Evolutionary conservation across 208 protist species (phyloP).

Genomic region (Leishmania martiniquensis): DNA sequence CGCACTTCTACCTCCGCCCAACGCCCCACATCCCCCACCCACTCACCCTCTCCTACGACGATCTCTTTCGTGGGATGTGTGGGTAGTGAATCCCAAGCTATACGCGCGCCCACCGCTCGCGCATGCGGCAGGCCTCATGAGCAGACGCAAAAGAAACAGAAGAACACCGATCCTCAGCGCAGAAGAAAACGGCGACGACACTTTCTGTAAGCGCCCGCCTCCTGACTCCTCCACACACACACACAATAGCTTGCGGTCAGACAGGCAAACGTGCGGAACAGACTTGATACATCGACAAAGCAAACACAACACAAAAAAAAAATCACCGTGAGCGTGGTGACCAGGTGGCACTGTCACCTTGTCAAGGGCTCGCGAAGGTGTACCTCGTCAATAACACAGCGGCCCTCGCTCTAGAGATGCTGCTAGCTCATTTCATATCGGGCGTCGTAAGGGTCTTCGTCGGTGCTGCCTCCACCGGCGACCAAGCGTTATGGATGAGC

Average conservation of each 20-base stretch:
- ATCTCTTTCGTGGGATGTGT: background rate
- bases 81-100: background rate
- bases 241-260: too few species aligned
- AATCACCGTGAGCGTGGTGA: constrained; percentile 4
- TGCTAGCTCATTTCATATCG: constrained; percentile 35
- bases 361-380: constrained; percentile 27
- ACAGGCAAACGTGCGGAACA: too few species aligned
- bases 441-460: constrained; percentile 43
- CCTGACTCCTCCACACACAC: too few species aligned
- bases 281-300: too few species aligned
- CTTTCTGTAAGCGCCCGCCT: too few species aligned
- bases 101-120: background rate
- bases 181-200: too few species aligned
- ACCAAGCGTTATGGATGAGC: constrained; percentile 48
- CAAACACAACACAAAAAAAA: constrained; percentile 1
- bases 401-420: constrained; percentile 27
- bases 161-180: too few species aligned
- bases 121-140: too few species aligned
- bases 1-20: background rate
- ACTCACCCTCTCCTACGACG: background rate
- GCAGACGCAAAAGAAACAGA: too few species aligned
- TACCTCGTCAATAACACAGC: constrained; percentile 51
- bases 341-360: constrained; percentile 22
- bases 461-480: constrained; percentile 22
- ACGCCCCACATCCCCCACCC: background rate